Conservation (phyloP, 805 yeast genomes). For the Candida maesae region DNA sequence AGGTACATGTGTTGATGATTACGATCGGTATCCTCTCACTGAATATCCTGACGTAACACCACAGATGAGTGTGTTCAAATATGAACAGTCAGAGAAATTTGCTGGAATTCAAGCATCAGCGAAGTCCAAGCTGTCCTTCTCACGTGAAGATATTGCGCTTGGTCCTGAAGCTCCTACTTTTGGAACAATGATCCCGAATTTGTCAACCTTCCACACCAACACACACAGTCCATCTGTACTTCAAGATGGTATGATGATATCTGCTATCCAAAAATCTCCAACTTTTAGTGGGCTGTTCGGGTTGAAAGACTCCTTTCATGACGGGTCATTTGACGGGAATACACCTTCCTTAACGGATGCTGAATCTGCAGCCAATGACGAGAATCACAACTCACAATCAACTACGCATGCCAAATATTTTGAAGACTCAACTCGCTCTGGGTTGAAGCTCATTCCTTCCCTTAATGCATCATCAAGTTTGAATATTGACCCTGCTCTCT, state of each 20-base stretch:
- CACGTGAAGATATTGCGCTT: not conserved
- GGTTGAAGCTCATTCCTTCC: conserved; percentile 3
- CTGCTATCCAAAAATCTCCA: not conserved
- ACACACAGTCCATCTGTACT: conserved; percentile 7
- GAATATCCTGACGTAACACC: not conserved
- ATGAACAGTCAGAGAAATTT: conserved; percentile 16
- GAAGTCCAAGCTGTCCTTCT: not conserved
- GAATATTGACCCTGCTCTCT: not conserved
- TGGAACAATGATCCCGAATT: conserved; percentile 8
- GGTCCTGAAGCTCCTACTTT: not conserved
- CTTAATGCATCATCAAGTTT: not conserved
- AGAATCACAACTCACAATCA: conserved; percentile 8
- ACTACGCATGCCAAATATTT: not conserved
- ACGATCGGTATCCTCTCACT: not conserved
- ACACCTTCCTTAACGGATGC: conserved; percentile 6
- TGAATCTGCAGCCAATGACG: conserved; percentile 14
- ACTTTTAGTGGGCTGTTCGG: not conserved
- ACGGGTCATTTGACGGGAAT: not conserved
- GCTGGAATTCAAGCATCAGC: conserved; percentile 9
- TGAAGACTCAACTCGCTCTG: not conserved
- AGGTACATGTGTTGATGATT: conserved; percentile 35
- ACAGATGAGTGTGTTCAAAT: not conserved
- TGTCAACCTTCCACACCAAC: conserved; percentile 5
- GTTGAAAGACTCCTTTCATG: conserved; percentile 3
- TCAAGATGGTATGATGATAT: conserved; percentile 1